These are phyloP conservation scores for Aspergillus funiculosus DNA, from an alignment of 495 filamentous ascomycete species.

Conservation along the genomic window DNA sequence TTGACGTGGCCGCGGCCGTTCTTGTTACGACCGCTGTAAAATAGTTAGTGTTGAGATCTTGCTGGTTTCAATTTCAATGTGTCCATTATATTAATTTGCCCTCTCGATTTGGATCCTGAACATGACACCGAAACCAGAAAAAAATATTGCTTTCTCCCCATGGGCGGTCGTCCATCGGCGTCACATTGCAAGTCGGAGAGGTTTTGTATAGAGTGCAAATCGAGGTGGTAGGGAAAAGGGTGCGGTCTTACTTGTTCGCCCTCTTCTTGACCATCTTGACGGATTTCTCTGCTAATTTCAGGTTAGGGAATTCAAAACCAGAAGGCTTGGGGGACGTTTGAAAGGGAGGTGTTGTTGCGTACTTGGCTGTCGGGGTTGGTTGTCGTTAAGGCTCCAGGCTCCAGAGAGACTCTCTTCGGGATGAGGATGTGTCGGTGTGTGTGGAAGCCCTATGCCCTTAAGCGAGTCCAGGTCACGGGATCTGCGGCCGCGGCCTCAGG, in stretches of 20 bases:
- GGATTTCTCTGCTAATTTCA: conserved; percentile 44
- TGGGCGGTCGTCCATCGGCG: conserved; percentile 24
- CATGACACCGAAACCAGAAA: background rate
- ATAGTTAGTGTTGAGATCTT: conserved; percentile 11
- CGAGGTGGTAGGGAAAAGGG: conserved; percentile 13
- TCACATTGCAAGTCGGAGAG: conserved; percentile 28
- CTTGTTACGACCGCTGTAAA: conserved; percentile 91
- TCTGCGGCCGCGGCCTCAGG: conserved; percentile 17
- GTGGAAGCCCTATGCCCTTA: conserved; percentile 44
- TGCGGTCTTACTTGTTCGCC: conserved; percentile 79
- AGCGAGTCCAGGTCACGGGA: conserved; percentile 36
- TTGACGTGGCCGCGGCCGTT: conserved; percentile 99
- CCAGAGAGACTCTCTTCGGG: conserved; percentile 33
- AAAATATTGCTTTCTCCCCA: background rate
- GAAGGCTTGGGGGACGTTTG: conserved; percentile 10
- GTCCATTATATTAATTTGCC: conserved; percentile 4
- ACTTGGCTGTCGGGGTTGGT: conserved; percentile 46
- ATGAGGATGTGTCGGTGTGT: conserved; percentile 40
- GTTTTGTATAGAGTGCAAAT: conserved; percentile 9
- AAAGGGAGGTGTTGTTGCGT: conserved; percentile 32
- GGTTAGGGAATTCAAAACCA: conserved; percentile 26
- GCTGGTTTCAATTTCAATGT: background rate
- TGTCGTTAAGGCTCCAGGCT: conserved; percentile 37
- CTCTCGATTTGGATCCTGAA: conserved; percentile 5
- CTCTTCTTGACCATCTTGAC: conserved; percentile 99